Conservation (phyloP, 257 asterid genomes). For the Scutellaria baicalensis region DNA sequence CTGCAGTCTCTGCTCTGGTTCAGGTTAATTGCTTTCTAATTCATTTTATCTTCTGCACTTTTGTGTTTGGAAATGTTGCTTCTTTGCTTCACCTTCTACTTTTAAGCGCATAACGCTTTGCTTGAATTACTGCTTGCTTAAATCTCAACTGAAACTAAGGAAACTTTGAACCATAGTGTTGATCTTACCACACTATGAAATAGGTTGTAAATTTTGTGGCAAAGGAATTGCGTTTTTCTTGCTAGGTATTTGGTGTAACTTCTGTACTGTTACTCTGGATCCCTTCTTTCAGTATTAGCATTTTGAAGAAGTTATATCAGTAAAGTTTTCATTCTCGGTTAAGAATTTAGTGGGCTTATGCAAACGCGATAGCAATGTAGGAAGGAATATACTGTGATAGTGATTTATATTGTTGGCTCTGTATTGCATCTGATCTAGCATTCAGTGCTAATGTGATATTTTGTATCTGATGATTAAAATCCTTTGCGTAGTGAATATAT, state of each 20-base stretch:
- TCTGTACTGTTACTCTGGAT: not conserved
- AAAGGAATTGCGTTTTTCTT: not conserved
- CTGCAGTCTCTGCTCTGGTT: conserved; percentile 65
- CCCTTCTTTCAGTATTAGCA: not conserved
- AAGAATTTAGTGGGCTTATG: not conserved
- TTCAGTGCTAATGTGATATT: not conserved
- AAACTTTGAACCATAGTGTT: not conserved
- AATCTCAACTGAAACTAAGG: not conserved
- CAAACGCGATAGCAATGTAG: not conserved
- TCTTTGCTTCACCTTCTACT: not conserved
- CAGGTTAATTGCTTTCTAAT: conserved; percentile 38
- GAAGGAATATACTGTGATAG: not conserved
- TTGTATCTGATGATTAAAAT: not conserved
- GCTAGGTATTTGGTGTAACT: not conserved
- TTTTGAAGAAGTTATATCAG: no score
- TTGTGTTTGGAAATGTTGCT: not conserved
- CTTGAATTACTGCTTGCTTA: not conserved
- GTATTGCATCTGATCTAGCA: not conserved
- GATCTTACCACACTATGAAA: not conserved
- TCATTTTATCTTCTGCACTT: no score
- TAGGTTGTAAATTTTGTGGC: conserved; percentile 5
- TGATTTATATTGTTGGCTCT: not conserved
- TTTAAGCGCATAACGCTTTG: not conserved
- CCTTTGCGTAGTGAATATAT: no score
- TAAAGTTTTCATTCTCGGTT: no score